Evolutionary conservation across 2,329 filamentous ascomycete species (phyloP).

Genomic region (Exophiala sp.): DNA sequence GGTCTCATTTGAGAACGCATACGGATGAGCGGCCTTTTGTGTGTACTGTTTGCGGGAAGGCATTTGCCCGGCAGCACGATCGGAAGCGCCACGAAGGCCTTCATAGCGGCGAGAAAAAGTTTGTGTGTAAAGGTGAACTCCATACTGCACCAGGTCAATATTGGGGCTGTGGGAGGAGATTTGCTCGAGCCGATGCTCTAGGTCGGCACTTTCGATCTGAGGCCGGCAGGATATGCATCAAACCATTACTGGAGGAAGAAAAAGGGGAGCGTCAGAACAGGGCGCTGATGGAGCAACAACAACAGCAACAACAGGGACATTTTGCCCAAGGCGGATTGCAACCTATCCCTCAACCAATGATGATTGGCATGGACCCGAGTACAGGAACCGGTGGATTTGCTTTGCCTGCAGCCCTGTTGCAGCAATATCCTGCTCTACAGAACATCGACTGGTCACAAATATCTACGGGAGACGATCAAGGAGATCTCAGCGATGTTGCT

Average conservation of each 20-base stretch:
- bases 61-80: slow-evolving; percentile 94
- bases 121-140: slow-evolving; percentile 88
- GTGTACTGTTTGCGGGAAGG: slow-evolving; percentile 93
- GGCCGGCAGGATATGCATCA: slow-evolving; percentile 92
- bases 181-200: slow-evolving; percentile 89
- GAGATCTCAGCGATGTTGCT: slow-evolving; percentile 56
- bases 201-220: slow-evolving; percentile 93
- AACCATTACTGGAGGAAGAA: slow-evolving; percentile 93
- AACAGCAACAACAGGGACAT: slow-evolving; percentile 49
- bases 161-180: slow-evolving; percentile 90
- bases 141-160: slow-evolving; percentile 61
- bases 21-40: slow-evolving; percentile 97
- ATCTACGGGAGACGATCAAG: slow-evolving; percentile 57
- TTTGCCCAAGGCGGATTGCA: slow-evolving; percentile 47
- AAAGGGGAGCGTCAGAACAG: slow-evolving; percentile 70
- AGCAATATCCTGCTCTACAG: slow-evolving; percentile 89
- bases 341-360: slow-evolving; percentile 52
- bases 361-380: slow-evolving; percentile 53
- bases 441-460: slow-evolving; percentile 79
- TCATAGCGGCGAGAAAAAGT: slow-evolving; percentile 97
- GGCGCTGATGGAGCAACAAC: slow-evolving; percentile 66
- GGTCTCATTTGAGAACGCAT: slow-evolving; percentile 90
- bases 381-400: slow-evolving; percentile 56
- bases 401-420: slow-evolving; percentile 79
- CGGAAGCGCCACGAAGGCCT: slow-evolving; percentile 94